phyloP scores from a whole-genome alignment of 2,329 filamentous ascomycete genomes.

The Exophiala aquamarina region DNA sequence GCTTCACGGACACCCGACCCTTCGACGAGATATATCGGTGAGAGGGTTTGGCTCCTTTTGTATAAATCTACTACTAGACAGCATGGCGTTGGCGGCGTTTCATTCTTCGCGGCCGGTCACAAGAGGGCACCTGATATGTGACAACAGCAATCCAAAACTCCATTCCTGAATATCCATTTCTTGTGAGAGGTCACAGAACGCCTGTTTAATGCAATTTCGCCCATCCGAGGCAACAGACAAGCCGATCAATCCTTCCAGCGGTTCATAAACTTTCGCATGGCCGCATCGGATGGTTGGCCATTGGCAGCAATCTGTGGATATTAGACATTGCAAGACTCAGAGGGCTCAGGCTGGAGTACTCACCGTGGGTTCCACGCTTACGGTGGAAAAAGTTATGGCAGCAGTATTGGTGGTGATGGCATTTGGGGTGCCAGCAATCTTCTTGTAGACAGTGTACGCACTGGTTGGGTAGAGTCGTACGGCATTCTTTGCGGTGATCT shows the following conservation, averaged over 20 bases:
- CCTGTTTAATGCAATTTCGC: constrained; percentile 12
- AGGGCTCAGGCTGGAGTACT: constrained; percentile 31
- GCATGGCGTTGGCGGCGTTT: constrained; percentile 24
- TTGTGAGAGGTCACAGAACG: background rate
- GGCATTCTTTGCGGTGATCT: constrained; percentile 55
- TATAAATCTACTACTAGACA: background rate
- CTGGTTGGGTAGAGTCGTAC: constrained; percentile 58
- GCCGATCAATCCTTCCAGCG: constrained; percentile 57
- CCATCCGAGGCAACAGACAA: background rate
- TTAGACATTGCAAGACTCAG: constrained; percentile 3
- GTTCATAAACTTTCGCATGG: constrained; percentile 59
- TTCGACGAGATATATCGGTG: constrained; percentile 93
- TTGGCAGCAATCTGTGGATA: constrained; percentile 53
- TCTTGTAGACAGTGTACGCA: constrained; percentile 43
- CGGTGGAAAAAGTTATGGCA: constrained; percentile 50
- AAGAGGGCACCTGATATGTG: background rate
- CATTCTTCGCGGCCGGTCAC: background rate
- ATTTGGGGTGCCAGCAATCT: constrained; percentile 49
- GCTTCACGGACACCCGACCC: constrained; percentile 87
- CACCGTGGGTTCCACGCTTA: constrained; percentile 60
- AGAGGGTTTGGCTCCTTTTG: constrained; percentile 18
- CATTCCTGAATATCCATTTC: constrained; percentile 7
- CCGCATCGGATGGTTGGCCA: constrained; percentile 46
- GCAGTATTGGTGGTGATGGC: constrained; percentile 54
- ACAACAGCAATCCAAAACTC: constrained; percentile 15